Base-by-base conservation (phyloP, 2,329 filamentous ascomycete genomes). In the Penicillium nordicum region DNA sequence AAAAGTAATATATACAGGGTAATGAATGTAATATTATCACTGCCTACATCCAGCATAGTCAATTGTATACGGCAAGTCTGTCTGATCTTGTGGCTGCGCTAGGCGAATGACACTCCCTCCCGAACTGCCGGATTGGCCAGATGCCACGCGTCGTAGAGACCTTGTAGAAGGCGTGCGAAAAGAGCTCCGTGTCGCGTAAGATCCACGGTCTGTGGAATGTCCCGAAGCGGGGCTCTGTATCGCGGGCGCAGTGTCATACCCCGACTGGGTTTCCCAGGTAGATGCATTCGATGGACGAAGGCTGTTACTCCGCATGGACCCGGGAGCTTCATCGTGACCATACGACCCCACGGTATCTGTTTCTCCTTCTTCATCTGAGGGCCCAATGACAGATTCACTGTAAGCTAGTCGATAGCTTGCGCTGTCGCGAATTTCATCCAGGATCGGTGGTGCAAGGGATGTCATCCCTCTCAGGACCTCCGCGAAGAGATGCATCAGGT, bases 401-500 rank as follows among this genome's bases (percentile, higher is more conserved):
- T 67, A 67, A 21, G 63, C 48, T 23, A 49, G 55, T 34, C 53
- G 49, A 16, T 64, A 69, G 23, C 65, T 68, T 36, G 57, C 61
- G 6, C 61, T 64, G 40, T 65, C 64, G 18, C 62, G 64, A 12
- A 74, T 62, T 32, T 70, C 67, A 27, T 75, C 75, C 21, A 90
- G 69, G 5, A 85, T 70, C 0, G 76, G 75, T 0, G 82, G 76
- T 56, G 88, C 79, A 3, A 90, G 76, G 0, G 83, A 80, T 29
- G 78, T 82, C 89, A 97, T 96, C 18, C 81, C 83, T 50, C 88
- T 84, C 14, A 97, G 78, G 0, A 97, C 78, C 51, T 89, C 85
- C 2, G 92, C 89, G 72, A 97, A 97, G 27, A 89, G 80, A 55
- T 86, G 83, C 91, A 97, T 97, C 30, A 97, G 78, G 23, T 82